These are phyloP conservation scores for Rhododendron kiyosumense DNA, from an alignment of 148 eudicot species.

Conservation along the genomic window DNA sequence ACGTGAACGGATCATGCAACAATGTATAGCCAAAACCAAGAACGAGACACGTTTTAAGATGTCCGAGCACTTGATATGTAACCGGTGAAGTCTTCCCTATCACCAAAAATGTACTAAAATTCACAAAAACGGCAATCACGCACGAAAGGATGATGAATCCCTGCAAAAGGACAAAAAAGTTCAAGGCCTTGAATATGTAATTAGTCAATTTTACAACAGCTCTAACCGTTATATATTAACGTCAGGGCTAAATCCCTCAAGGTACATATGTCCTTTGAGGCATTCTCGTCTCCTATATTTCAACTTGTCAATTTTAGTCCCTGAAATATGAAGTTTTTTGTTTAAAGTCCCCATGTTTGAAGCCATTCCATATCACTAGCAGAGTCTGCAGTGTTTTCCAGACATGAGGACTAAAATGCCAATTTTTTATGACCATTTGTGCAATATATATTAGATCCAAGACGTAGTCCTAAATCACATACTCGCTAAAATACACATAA, in stretches of 20 bases:
- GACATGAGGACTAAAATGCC: background rate
- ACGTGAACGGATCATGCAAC: constrained; percentile 78
- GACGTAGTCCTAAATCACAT: background rate
- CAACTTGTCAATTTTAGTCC: background rate
- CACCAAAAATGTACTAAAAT: constrained; percentile 90
- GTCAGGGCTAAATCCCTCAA: background rate
- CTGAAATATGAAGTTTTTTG: background rate
- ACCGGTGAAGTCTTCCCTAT: constrained; percentile 97
- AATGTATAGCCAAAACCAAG: constrained; percentile 84
- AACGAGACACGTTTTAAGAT: constrained; percentile 85
- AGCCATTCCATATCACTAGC: background rate
- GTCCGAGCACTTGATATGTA: constrained; percentile 90
- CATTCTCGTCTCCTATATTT: background rate
- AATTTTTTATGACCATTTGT: background rate
- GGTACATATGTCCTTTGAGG: background rate
- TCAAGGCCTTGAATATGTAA: background rate
- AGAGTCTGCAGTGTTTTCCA: background rate
- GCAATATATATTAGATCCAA: background rate
- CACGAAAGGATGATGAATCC: constrained; percentile 75
- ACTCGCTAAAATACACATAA: background rate
- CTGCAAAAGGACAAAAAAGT: constrained; percentile 25
- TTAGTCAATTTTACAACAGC: background rate
- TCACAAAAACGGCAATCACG: constrained; percentile 83
- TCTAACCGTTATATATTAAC: background rate
- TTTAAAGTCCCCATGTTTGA: background rate